Evolutionary conservation across 495 filamentous ascomycete species (phyloP).

Genomic region (Physcia stellaris): DNA sequence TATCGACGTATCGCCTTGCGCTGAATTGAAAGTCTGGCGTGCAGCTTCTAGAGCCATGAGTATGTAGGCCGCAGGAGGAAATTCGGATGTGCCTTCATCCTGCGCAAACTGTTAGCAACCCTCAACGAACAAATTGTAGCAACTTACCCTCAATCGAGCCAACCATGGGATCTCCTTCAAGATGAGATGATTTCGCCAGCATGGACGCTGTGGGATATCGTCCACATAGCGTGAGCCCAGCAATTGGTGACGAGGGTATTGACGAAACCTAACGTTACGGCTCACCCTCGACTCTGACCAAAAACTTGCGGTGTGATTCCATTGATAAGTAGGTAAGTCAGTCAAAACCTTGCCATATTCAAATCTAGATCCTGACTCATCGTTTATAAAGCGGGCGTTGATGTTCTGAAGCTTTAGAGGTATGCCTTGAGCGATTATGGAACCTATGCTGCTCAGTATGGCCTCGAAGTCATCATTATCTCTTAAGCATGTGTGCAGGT

Average conservation of each 20-base stretch:
- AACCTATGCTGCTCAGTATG: slow-evolving; percentile 10
- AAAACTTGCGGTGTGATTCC: slow-evolving; percentile 32
- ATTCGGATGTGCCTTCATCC: neutral
- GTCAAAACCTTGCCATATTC: slow-evolving; percentile 3
- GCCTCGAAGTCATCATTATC: slow-evolving; percentile 7
- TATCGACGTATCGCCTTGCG: neutral
- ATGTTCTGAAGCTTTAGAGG: slow-evolving; percentile 5
- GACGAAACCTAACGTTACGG: slow-evolving; percentile 28
- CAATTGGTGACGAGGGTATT: slow-evolving; percentile 27
- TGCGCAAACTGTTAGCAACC: neutral
- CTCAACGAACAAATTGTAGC: neutral
- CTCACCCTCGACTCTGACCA: slow-evolving; percentile 35
- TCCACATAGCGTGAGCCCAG: slow-evolving; percentile 23
- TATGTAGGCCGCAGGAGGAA: slow-evolving; percentile 3
- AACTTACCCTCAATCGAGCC: slow-evolving; percentile 2
- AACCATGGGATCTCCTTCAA: slow-evolving; percentile 8
- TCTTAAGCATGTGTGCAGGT: slow-evolving; percentile 8
- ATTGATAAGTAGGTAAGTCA: slow-evolving; percentile 30
- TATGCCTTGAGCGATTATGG: slow-evolving; percentile 8
- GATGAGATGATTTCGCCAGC: slow-evolving; percentile 11
- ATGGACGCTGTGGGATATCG: slow-evolving; percentile 7
- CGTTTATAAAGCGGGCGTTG: slow-evolving; percentile 5
- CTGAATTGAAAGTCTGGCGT: neutral
- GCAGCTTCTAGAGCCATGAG: slow-evolving; percentile 10
- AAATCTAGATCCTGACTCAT: neutral